Conservation (phyloP, 2,329 filamentous ascomycete genomes). For the Penicillium sp. region DNA sequence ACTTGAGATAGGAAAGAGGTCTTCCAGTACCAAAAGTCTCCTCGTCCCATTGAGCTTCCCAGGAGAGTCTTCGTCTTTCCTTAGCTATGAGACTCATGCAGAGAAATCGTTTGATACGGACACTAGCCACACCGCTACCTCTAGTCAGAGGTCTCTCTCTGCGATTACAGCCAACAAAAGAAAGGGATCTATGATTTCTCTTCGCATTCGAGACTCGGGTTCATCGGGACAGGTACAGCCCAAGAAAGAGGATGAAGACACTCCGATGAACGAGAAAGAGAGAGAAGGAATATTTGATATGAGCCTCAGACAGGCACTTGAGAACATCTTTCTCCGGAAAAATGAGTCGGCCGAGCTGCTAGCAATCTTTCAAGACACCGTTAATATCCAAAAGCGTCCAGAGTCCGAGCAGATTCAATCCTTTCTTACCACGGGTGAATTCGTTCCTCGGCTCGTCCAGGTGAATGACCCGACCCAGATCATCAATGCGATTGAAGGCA, state of each 20-base stretch:
- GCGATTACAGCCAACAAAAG: no score
- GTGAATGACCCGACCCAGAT: neutral
- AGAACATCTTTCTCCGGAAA: conserved; percentile 1
- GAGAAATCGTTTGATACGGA: neutral
- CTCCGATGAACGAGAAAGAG: neutral
- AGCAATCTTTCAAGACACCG: neutral
- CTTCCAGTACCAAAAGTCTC: neutral
- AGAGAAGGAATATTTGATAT: neutral
- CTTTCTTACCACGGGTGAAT: conserved; percentile 5
- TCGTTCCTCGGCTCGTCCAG: conserved; percentile 5
- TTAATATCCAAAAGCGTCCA: neutral
- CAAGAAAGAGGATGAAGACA: neutral
- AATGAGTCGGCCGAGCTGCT: neutral
- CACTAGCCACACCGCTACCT: no score
- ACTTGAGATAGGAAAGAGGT: neutral
- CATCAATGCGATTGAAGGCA: neutral
- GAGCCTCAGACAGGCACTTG: conserved; percentile 1
- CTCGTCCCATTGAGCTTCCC: neutral
- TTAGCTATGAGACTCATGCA: neutral
- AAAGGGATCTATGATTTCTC: no score
- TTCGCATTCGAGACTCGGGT: no score
- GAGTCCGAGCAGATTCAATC: conserved; percentile 6
- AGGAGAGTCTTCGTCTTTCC: neutral
- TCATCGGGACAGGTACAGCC: neutral
- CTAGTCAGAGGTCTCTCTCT: no score